Conservation (phyloP, 768 basidiomycete species). For the Auricularia cornea region DNA sequence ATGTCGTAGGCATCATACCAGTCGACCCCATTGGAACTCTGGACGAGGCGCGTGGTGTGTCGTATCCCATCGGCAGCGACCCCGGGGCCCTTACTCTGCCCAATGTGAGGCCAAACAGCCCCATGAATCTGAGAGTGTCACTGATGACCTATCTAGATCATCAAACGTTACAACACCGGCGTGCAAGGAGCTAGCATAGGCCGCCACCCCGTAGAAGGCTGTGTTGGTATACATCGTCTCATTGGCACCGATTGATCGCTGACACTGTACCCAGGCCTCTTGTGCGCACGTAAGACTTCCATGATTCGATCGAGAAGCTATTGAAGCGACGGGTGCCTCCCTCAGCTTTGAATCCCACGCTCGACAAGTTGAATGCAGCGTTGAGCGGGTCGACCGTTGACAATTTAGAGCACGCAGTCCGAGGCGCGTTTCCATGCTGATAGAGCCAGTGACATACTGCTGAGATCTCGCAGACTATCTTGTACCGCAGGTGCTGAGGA, state of each 20-base stretch:
- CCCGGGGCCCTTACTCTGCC: slow-evolving; percentile 14
- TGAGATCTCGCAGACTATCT: too few species aligned
- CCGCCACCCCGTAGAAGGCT: slow-evolving; percentile 8
- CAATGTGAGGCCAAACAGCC: not conserved
- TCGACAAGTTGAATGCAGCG: slow-evolving; percentile 10
- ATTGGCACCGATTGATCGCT: too few species aligned
- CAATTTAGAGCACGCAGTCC: slow-evolving; percentile 7
- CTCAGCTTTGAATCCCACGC: not conserved
- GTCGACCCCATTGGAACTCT: slow-evolving; percentile 8
- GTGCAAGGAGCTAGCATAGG: slow-evolving; percentile 8
- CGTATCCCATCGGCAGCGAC: slow-evolving; percentile 15
- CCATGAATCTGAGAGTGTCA: not conserved
- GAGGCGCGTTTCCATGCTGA: not conserved
- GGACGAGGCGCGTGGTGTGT: slow-evolving; percentile 14
- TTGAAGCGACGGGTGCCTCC: too few species aligned
- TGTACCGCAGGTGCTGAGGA: slow-evolving; percentile 7
- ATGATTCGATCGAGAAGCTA: too few species aligned
- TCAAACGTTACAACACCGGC: slow-evolving; percentile 10
- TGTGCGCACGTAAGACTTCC: too few species aligned
- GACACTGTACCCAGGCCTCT: too few species aligned
- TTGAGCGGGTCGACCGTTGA: slow-evolving; percentile 6
- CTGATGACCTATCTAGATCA: slow-evolving; percentile 4
- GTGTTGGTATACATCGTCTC: too few species aligned
- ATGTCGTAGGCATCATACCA: slow-evolving; percentile 9
- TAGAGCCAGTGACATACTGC: too few species aligned